Evolutionary conservation across 805 yeast species (phyloP).

Genomic region (Suhomyces prunicola): DNA sequence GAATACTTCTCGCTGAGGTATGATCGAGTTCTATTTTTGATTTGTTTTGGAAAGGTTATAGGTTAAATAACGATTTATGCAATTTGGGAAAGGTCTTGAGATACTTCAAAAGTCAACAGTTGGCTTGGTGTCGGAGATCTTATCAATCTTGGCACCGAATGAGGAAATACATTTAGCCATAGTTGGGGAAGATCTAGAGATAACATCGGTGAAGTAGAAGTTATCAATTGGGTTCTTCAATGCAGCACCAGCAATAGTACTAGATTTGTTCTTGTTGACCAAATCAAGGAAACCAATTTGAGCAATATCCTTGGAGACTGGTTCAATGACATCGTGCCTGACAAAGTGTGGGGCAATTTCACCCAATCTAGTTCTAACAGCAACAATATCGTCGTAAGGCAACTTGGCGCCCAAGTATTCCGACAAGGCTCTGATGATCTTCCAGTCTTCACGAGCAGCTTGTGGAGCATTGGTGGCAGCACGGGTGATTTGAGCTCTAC

Average conservation of each 20-base stretch:
- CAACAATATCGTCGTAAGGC: conserved; percentile 71
- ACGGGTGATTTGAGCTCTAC: conserved; percentile 78
- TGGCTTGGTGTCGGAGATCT: conserved; percentile 48
- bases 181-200: conserved; percentile 82
- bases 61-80: conserved; percentile 10
- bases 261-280: conserved; percentile 35
- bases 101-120: conserved; percentile 30
- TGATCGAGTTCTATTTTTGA: background rate
- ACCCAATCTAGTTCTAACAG: conserved; percentile 65
- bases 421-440: conserved; percentile 75
- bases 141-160: conserved; percentile 65
- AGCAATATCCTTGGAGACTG: conserved; percentile 55
- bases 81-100: conserved; percentile 3
- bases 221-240: conserved; percentile 73
- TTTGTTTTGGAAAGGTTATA: background rate
- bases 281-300: conserved; percentile 53
- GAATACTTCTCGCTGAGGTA: background rate
- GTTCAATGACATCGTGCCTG: conserved; percentile 72
- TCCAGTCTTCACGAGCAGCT: conserved; percentile 90
- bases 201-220: conserved; percentile 85
- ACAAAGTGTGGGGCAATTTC: conserved; percentile 80
- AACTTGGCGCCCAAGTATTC: conserved; percentile 69
- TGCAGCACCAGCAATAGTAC: conserved; percentile 40
- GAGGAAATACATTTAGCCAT: conserved; percentile 84
- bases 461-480: conserved; percentile 90